Percentiles rank a stretch among this genome's conserved stretches.
Evolutionary conservation across 331 rosid species (phyloP).

Genomic region (Acacia pycnantha): DNA sequence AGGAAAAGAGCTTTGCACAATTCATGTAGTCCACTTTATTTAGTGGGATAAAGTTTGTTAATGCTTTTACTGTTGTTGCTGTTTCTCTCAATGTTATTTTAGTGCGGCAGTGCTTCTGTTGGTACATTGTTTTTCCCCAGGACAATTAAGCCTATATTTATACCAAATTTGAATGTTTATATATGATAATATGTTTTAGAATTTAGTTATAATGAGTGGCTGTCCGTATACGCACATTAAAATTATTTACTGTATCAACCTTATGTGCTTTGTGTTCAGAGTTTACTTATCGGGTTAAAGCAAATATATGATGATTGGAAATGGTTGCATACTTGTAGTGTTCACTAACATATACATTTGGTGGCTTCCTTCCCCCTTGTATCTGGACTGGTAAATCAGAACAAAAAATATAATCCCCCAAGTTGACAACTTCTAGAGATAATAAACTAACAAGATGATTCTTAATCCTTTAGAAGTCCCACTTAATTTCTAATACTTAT

Average conservation of each 20-base stretch:
- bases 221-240: background rate
- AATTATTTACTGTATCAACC: slow-evolving; percentile 6
- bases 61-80: background rate
- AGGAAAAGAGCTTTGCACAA: background rate
- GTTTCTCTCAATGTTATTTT: background rate
- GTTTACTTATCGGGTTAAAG: background rate
- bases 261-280: background rate
- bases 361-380: background rate
- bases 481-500: background rate
- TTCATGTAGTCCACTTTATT: background rate
- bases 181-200: background rate
- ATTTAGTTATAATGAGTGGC: slow-evolving; percentile 10
- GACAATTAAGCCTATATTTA: background rate
- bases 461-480: background rate
- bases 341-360: background rate
- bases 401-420: background rate
- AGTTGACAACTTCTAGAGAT: background rate
- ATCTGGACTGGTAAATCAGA: background rate
- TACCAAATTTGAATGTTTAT: background rate
- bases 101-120: slow-evolving; percentile 2
- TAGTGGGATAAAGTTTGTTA: background rate
- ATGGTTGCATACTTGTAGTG: background rate
- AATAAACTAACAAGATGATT: background rate
- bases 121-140: background rate
- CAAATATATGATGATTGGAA: background rate